A percentile compares a stretch with the other conserved stretches of the same genome.
phyloP scores from a whole-genome alignment of 306 rosid species.

The Cotoneaster glaucophyllus region DNA sequence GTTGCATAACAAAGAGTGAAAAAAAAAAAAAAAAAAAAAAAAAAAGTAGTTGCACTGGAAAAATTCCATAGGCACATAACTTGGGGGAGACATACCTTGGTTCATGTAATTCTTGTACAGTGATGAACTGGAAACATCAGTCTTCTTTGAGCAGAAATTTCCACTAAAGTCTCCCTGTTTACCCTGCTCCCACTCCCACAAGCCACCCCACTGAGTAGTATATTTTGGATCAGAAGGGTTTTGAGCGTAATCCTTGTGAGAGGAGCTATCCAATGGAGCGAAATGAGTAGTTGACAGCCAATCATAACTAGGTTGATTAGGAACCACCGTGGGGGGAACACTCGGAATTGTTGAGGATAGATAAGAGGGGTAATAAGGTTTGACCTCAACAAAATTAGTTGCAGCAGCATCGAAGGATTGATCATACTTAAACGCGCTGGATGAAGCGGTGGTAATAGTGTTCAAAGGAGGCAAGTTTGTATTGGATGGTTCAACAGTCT shows the following conservation, averaged over 20 bases:
- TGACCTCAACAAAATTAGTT: slow-evolving; percentile 36
- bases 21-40: background rate
- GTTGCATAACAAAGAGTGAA: background rate
- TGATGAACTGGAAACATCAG: slow-evolving; percentile 12
- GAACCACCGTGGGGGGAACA: slow-evolving; percentile 23
- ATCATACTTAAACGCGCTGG: slow-evolving; percentile 22
- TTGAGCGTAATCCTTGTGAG: slow-evolving; percentile 27
- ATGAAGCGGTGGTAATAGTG: slow-evolving; percentile 23
- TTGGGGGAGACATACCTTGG: slow-evolving; percentile 35
- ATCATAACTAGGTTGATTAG: slow-evolving; percentile 33
- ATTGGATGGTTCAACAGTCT: slow-evolving; percentile 16
- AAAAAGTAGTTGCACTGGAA: background rate
- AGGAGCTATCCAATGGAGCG: slow-evolving; percentile 25
- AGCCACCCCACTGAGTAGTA: slow-evolving; percentile 23
- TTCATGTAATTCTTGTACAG: slow-evolving; percentile 30
- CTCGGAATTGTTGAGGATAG: slow-evolving; percentile 25
- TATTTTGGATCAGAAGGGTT: slow-evolving; percentile 26
- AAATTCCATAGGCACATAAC: background rate
- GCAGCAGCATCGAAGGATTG: slow-evolving; percentile 22
- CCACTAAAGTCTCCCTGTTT: slow-evolving; percentile 32
- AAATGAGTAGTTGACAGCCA: slow-evolving; percentile 34
- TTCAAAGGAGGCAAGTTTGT: slow-evolving; percentile 39
- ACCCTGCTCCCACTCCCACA: slow-evolving; percentile 38
- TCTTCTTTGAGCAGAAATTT: slow-evolving; percentile 29
- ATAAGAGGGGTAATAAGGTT: slow-evolving; percentile 42